Percentiles rank a stretch among this genome's conserved stretches.
Evolutionary conservation across 1,284 basidiomycete species (phyloP).

Genomic region (Irpex sp.): DNA sequence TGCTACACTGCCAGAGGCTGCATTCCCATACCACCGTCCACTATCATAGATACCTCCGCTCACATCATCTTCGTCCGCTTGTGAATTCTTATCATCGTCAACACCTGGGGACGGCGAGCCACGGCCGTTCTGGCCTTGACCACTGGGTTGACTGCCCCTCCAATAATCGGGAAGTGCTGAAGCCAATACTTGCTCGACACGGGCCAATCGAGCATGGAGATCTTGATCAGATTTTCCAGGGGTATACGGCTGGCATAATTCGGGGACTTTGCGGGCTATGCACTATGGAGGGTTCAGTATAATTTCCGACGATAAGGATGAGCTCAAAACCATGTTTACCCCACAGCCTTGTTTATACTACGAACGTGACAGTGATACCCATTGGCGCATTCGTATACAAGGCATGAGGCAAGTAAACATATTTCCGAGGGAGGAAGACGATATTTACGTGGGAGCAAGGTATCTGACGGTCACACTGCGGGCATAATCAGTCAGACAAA

Average conservation of each 20-base stretch:
- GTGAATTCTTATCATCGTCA: conserved; percentile 63
- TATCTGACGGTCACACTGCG: conserved; percentile 72
- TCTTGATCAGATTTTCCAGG: conserved; percentile 81
- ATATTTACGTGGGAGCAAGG: conserved; percentile 70
- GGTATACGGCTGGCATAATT: conserved; percentile 79
- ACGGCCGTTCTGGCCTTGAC: conserved; percentile 28
- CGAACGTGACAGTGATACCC: not conserved
- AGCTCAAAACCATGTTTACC: conserved; percentile 1
- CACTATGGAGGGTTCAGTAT: conserved; percentile 40
- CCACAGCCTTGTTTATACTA: not conserved
- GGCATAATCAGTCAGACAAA: not conserved
- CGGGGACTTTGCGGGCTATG: conserved; percentile 75
- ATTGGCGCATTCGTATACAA: not conserved
- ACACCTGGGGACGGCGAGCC: conserved; percentile 41
- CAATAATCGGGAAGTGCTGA: conserved; percentile 70
- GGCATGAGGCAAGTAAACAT: not conserved
- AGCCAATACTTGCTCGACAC: conserved; percentile 78
- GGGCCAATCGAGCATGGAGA: conserved; percentile 59
- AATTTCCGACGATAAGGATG: not conserved
- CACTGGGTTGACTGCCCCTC: conserved; percentile 27
- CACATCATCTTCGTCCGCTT: conserved; percentile 67
- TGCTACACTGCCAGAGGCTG: conserved; percentile 71
- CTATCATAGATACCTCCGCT: conserved; percentile 72
- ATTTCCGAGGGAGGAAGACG: conserved; percentile 3
- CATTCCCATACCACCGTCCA: conserved; percentile 80